A percentile compares a stretch with the other conserved stretches of the same genome.
These are phyloP conservation scores for Cercospora canescens DNA, from an alignment of 2,329 filamentous ascomycete genomes.

Conservation along the genomic window DNA sequence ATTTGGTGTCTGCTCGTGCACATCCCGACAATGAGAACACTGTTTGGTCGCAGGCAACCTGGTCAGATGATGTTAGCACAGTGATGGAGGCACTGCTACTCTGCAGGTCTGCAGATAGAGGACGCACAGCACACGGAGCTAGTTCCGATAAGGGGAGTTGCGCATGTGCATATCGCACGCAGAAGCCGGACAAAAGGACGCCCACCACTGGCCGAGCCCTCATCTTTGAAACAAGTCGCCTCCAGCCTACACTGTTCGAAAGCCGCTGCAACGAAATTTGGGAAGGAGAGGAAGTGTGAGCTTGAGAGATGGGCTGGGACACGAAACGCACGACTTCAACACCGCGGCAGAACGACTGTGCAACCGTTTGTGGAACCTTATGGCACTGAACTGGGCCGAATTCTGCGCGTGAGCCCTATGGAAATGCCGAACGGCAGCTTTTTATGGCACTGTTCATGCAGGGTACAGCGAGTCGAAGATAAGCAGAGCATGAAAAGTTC, in stretches of 20 bases:
- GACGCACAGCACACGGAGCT: not conserved
- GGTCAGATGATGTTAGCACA: not conserved
- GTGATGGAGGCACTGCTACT: not conserved
- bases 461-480: not conserved
- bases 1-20: constrained; percentile 13
- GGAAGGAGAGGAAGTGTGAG: not conserved
- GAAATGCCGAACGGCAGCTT: not conserved
- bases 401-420: not conserved
- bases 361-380: not conserved
- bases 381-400: not conserved
- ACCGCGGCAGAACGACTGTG: not conserved
- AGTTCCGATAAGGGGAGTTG: not conserved
- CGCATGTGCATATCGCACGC: not conserved
- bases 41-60: not conserved
- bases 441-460: not conserved
- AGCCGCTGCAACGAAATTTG: no score
- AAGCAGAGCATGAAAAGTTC: not conserved
- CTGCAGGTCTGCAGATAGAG: not conserved
- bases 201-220: not conserved
- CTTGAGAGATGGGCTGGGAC: not conserved
- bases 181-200: not conserved
- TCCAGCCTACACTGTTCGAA: not conserved
- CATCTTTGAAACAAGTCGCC: not conserved
- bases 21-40: constrained; percentile 2
- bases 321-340: not conserved